Base-by-base conservation (phyloP, 2,329 filamentous ascomycete genomes). In the Xylariaceae sp. region DNA sequence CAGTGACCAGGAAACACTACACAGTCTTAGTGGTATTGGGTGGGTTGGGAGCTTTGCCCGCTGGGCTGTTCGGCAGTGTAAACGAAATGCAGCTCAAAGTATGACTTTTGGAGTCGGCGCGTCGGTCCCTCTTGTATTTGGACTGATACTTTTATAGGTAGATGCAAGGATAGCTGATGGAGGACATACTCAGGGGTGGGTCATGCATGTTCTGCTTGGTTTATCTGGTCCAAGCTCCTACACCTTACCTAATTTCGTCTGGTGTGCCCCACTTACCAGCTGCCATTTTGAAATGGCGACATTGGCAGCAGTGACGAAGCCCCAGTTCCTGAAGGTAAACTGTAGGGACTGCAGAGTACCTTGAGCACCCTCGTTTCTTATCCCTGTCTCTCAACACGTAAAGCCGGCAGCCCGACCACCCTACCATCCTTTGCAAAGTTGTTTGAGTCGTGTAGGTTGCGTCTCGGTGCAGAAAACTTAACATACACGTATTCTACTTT, bases 61-160 rank as follows among this genome's bases (percentile, higher is more conserved):
- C 50, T 53, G 49, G 53, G 45, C 41, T 41, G 45, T 37, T 44
- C 48, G 57, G 57, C 50, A 57, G 53, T 53, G 56, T 44, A 50
- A 55, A 59, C 55, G 55, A 48, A 57, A 52, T 60, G 58, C 56
- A 59, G 58, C 60, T 57, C 54, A 53, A 60, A 54, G 57, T 60
- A 56, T 59, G 58, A 55, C 54, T 60, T 62, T 61, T 54, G 59
- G 61, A 63, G 55, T 63, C 61, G 61, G 61, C 61, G 61, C 61
- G 58, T 56, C 53, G 59, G 61, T 60, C 57, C 60, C 59, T 63
- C 60, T 63, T 63, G 60, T 63, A 63, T 63, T 63, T 63, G 61
- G 55, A 60, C 50, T 61, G 58, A 63, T 63, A 63, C 61, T 63
- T 63, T 63, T 63, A 63, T 63, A 63, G 61, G 59, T 59, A 60